Evolutionary conservation across 2,329 filamentous ascomycete species (phyloP).

Genomic region (Diplodia scrobiculata): DNA sequence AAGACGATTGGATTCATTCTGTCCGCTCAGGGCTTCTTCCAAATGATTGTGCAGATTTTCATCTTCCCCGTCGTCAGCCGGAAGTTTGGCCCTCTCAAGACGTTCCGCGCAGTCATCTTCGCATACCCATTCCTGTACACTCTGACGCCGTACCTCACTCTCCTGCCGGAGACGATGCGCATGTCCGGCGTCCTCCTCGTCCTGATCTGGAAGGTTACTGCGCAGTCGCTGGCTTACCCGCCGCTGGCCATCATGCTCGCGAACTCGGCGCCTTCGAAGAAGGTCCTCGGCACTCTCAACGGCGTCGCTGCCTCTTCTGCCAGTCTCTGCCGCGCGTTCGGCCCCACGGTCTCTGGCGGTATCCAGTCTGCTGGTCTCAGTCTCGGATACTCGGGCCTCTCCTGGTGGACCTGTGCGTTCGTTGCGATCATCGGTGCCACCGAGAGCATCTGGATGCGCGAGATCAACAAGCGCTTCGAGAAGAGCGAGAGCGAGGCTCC

Average conservation of each 20-base stretch:
- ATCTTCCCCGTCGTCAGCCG: constrained; percentile 78
- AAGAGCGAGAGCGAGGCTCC: constrained; percentile 29
- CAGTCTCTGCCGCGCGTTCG: constrained; percentile 83
- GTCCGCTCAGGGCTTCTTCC: constrained; percentile 84
- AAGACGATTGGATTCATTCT: constrained; percentile 86
- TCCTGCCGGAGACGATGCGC: constrained; percentile 72
- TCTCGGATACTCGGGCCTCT: constrained; percentile 79
- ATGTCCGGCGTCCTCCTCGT: constrained; percentile 75
- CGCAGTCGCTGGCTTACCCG: constrained; percentile 87
- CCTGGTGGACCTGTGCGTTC: constrained; percentile 87
- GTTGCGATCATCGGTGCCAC: constrained; percentile 75
- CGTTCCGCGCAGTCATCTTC: constrained; percentile 79
- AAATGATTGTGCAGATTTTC: constrained; percentile 81
- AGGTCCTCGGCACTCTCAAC: constrained; percentile 88
- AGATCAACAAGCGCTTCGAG: constrained; percentile 52
- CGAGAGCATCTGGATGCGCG: constrained; percentile 74
- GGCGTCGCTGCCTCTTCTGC: constrained; percentile 89
- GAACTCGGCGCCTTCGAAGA: constrained; percentile 80
- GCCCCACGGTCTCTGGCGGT: constrained; percentile 82
- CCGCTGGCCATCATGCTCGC: constrained; percentile 85
- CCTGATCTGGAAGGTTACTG: constrained; percentile 89
- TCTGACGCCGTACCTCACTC: constrained; percentile 81
- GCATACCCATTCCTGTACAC: constrained; percentile 88
- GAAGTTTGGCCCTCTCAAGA: constrained; percentile 73
- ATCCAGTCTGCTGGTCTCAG: constrained; percentile 79